A percentile compares a stretch with the other conserved stretches of the same genome.
Conservation (phyloP, 352 stramenopile genomes). For the Globisporangium okanoganense region DNA sequence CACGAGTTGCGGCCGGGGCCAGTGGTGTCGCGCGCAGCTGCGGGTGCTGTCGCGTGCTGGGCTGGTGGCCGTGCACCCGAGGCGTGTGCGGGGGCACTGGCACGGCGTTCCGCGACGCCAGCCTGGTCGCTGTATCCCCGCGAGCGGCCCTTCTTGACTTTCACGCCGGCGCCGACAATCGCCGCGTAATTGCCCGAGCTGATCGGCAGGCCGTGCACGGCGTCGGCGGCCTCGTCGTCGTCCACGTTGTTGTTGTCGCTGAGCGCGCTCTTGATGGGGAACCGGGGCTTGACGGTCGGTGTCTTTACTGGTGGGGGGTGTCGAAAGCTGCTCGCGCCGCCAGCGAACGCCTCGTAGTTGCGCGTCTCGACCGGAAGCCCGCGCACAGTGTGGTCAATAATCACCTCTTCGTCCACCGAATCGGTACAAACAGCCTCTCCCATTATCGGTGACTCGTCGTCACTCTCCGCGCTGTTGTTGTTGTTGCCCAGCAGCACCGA, state of each 20-base stretch:
- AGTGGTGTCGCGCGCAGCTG: background rate
- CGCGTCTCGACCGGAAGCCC: constrained; percentile 29
- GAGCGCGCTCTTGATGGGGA: background rate
- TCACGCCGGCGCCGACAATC: constrained; percentile 23
- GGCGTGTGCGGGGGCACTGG: constrained; percentile 34
- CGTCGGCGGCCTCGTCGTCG: constrained; percentile 29
- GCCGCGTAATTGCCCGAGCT: constrained; percentile 48
- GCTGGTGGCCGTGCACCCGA: constrained; percentile 2
- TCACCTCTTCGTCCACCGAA: background rate
- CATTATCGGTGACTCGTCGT: background rate
- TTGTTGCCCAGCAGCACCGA: constrained; percentile 1
- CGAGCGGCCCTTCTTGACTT: constrained; percentile 28
- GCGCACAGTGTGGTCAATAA: constrained; percentile 10
- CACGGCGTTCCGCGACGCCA: constrained; percentile 17
- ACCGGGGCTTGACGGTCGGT: constrained; percentile 3
- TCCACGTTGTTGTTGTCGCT: constrained; percentile 1
- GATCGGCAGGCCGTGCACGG: constrained; percentile 44
- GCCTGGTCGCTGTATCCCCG: constrained; percentile 61
- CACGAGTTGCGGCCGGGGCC: constrained; percentile 30
- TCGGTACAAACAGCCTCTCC: constrained; percentile 1
- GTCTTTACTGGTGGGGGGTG: constrained; percentile 5
- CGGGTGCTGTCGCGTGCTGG: constrained; percentile 20
- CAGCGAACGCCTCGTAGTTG: constrained; percentile 25
- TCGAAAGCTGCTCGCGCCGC: background rate
- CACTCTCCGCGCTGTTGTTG: background rate